phyloP scores from a whole-genome alignment of 352 stramenopile species.

The Globisporangium spiculum region DNA sequence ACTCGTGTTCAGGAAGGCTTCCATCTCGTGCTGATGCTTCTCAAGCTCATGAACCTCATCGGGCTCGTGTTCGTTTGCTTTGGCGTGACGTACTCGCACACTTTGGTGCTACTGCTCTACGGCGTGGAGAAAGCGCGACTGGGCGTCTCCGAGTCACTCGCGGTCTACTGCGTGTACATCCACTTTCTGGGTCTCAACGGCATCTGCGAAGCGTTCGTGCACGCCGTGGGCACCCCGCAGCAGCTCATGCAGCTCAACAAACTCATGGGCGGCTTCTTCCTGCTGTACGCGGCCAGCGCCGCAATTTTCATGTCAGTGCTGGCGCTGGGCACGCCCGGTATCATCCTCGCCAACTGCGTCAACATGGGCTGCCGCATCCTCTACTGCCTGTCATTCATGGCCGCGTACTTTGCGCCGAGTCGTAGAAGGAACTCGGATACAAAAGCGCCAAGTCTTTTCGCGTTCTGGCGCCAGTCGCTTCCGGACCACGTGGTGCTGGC shows the following conservation, averaged over 20 bases:
- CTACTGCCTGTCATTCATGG: conserved; percentile 77
- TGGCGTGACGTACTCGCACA: conserved; percentile 76
- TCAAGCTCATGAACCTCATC: conserved; percentile 84
- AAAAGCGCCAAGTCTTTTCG: conserved; percentile 12
- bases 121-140: conserved; percentile 62
- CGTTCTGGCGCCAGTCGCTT: conserved; percentile 53
- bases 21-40: conserved; percentile 62
- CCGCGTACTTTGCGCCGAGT: conserved; percentile 41
- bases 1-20: conserved; percentile 21
- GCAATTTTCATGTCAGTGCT: conserved; percentile 65
- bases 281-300: conserved; percentile 59
- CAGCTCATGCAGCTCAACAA: conserved; percentile 83
- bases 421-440: background rate
- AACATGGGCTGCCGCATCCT: conserved; percentile 85
- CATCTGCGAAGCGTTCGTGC: conserved; percentile 95
- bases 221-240: conserved; percentile 72
- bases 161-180: conserved; percentile 93
- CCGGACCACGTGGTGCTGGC: conserved; percentile 46
- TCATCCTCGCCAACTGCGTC: conserved; percentile 86
- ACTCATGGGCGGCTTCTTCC: conserved; percentile 78
- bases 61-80: conserved; percentile 86
- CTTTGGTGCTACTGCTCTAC: conserved; percentile 78
- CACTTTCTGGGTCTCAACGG: conserved; percentile 94
- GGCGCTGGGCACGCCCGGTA: conserved; percentile 54
- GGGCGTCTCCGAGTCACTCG: conserved; percentile 53